Evolutionary conservation across 2,329 filamentous ascomycete genomes (phyloP), one percentile per base, ranked within the genome.

Genomic region (Zasmidium angulare): DNA sequence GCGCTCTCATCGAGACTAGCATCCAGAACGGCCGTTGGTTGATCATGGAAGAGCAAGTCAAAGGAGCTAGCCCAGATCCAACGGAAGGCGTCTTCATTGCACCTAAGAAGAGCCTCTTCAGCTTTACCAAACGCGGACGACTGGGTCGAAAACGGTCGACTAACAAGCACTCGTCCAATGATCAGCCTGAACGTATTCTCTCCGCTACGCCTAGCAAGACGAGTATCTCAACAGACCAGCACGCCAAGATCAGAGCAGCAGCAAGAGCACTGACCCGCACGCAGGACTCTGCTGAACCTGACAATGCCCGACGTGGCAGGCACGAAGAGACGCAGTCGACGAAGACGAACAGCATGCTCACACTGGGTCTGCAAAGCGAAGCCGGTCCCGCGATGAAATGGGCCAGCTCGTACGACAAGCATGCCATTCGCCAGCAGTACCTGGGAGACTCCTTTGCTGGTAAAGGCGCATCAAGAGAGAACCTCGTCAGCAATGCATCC

Each of bases 301-400:
- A 81, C 70, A 69, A 76, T 62, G 75, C 73, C 65, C 69, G 81
- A 71, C 84, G 75, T 67, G 88, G 83, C 73, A 75, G 77, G 60
- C 65, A 74, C 75, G 74, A 84, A 76, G 80, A 85, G 74, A 63
- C 83, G 78, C 72, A 75, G 11, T 79, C 82, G 58, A 77, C 77
- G 48, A 96, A 96, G 82, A 97, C 92, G 2, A 93, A 88, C 74
- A 99, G 95, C 66, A 85, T 96, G 57, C 83, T 97, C 70, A 96
- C 92, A 2, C 79, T 98, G 50, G 93, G 96, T 72, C 89, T 98
- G 62, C 82, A 93, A 69, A 91, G 83, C 55, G 95, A 96, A 73
- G 93, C 93, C 19, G 95, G 90, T 9, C 90, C 92, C 22, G 95
- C 95, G 1, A 89, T 99, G 87, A 96, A 96, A 75, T 99, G 95